Evolutionary conservation across 495 filamentous ascomycete genomes (phyloP).

Genomic region (Xylaria sp.): DNA sequence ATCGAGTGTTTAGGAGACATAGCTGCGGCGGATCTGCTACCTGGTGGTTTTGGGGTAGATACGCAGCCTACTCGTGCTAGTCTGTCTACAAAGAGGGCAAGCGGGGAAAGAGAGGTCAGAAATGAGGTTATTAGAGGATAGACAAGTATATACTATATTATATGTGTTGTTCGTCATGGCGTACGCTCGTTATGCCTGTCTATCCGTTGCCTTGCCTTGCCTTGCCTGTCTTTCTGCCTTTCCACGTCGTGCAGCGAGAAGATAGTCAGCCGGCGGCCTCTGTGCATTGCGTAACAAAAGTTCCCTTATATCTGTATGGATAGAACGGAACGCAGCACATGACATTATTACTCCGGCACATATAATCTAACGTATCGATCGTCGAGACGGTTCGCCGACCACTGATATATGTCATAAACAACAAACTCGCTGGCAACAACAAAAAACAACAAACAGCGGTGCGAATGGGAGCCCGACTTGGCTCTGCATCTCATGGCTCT

Average conservation of each 20-base stretch:
- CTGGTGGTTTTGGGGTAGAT: neutral
- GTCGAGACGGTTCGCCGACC: conserved; percentile 7
- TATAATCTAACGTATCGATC: conserved; percentile 3
- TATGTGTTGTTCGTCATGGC: neutral
- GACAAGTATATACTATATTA: conserved; percentile 10
- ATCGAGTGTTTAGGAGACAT: conserved; percentile 15
- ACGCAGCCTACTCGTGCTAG: neutral
- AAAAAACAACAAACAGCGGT: neutral
- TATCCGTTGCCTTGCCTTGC: neutral
- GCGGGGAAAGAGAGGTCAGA: neutral
- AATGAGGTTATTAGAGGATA: neutral
- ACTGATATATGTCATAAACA: conserved; percentile 20
- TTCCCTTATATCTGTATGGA: conserved; percentile 10
- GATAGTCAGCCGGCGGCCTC: conserved; percentile 18
- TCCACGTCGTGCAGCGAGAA: conserved; percentile 15
- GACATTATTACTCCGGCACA: conserved; percentile 4
- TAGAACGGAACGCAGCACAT: neutral
- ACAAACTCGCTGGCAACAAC: conserved; percentile 22
- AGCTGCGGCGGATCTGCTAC: neutral
- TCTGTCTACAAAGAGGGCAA: neutral
- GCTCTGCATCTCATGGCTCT: conserved; percentile 5
- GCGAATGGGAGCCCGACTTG: conserved; percentile 22
- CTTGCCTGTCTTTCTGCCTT: neutral
- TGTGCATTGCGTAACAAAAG: conserved; percentile 17
- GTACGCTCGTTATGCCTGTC: neutral